Base-by-base conservation (phyloP, 805 yeast genomes). In the Teunomyces lycoperdinae region DNA sequence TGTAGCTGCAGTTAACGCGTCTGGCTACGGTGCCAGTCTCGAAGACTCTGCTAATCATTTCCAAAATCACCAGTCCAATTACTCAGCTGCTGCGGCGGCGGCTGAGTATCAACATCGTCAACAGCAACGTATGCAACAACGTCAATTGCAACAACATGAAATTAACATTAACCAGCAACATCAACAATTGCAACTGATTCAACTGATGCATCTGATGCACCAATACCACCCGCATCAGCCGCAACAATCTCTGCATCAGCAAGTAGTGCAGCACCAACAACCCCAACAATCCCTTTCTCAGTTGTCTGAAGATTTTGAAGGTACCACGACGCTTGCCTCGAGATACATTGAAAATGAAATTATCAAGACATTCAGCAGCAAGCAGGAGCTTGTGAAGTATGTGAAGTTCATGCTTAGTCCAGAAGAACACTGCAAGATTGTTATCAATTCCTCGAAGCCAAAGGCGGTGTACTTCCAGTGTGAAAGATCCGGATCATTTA, bases 391-490 rank as follows among this genome's bases (percentile, higher is more conserved):
- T 30, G 65, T 62, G 47, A 60, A 62, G 53, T 62, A 58, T 52
- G 76, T 73, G 38, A 73, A 72, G 56, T 63, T 63, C 29, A 65
- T 61, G 32, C 69, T 73, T 46, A 68, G 71, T 52, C 58, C 55
- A 45, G 64, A 62, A 55, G 67, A 62, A 54, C 58, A 58, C 50
- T 73, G 77, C 57, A 67, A 71, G 56, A 72, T 73, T 57, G 78
- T 73, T 38, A 73, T 73, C 58, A 71, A 71, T 58, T 70, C 76
- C 27, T 71, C 76, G 26, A 73, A 73, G 59, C 77, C 77, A 17
- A 72, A 73, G 58, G 78, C 78, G 5, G 74, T 73, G 17, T 73
- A 73, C 59, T 73, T 73, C 60, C 76, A 71, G 58, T 73, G 76
- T 55, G 78, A 73, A 55, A 56, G 76, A 42, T 67, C 74, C 5